Percentiles rank a stretch among this genome's conserved stretches.
Evolutionary conservation across 2,329 filamentous ascomycete genomes (phyloP).

Genomic region (Sporothrix variecibatus): DNA sequence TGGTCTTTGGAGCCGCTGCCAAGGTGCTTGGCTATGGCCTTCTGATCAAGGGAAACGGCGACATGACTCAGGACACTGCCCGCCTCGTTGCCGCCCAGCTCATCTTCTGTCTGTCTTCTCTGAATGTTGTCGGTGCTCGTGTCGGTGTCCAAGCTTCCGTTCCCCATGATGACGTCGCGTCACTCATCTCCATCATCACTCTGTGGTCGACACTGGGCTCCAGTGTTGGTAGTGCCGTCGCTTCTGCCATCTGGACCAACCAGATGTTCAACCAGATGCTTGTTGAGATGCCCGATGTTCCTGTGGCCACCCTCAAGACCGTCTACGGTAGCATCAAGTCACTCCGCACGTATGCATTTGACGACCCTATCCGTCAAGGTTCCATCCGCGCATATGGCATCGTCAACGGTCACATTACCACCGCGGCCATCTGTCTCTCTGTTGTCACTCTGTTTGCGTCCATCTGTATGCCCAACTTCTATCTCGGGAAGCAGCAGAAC

Average conservation of each 20-base stretch:
- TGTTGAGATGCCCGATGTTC: slow-evolving; percentile 51
- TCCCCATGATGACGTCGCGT: slow-evolving; percentile 54
- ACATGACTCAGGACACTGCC: slow-evolving; percentile 49
- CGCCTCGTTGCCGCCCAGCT: slow-evolving; percentile 54
- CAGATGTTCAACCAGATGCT: slow-evolving; percentile 50
- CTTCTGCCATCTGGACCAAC: slow-evolving; percentile 52
- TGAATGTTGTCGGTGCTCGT: slow-evolving; percentile 55
- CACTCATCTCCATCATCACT: slow-evolving; percentile 53
- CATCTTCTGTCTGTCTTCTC: slow-evolving; percentile 54
- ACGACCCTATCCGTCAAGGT: slow-evolving; percentile 57
- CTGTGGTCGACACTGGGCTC: slow-evolving; percentile 30
- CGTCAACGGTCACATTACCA: slow-evolving; percentile 37
- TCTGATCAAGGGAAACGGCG: slow-evolving; percentile 44
- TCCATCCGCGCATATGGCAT: slow-evolving; percentile 60
- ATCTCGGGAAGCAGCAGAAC: slow-evolving; percentile 34
- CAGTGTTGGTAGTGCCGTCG: slow-evolving; percentile 53
- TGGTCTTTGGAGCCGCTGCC: slow-evolving; percentile 55
- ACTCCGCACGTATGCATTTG: slow-evolving; percentile 55
- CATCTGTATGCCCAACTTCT: slow-evolving; percentile 46
- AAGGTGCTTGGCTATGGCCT: slow-evolving; percentile 57
- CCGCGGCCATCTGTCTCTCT: slow-evolving; percentile 38
- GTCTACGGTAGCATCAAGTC: slow-evolving; percentile 55
- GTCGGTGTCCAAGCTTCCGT: slow-evolving; percentile 55
- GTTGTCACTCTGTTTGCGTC: slow-evolving; percentile 40
- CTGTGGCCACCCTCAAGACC: slow-evolving; percentile 43